phyloP scores from a whole-genome alignment of 140 eudicot genomes.

The Cichorium intybus region DNA sequence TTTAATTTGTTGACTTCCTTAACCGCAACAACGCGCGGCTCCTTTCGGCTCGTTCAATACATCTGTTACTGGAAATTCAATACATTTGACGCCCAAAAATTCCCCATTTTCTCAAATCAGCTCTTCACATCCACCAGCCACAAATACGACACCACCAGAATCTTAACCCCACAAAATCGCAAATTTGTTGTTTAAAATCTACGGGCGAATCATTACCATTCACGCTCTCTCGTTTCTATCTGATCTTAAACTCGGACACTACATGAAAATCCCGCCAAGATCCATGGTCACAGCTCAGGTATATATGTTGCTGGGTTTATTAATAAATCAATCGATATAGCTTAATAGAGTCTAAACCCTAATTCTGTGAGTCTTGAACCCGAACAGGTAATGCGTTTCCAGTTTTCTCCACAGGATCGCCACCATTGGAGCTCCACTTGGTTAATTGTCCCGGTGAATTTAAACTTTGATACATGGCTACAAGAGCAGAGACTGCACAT shows the following conservation, averaged over 20 bases:
- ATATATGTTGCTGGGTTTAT: not conserved
- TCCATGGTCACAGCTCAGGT: slow-evolving; percentile 84
- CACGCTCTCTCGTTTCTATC: slow-evolving; percentile 89
- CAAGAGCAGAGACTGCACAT: too few species aligned
- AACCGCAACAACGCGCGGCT: too few species aligned
- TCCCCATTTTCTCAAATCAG: slow-evolving; percentile 81
- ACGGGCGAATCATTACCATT: slow-evolving; percentile 83
- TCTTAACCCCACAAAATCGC: slow-evolving; percentile 88
- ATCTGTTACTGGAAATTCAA: slow-evolving; percentile 88
- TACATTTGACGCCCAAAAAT: slow-evolving; percentile 88
- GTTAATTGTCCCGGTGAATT: too few species aligned
- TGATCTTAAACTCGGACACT: slow-evolving; percentile 92
- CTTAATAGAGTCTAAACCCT: not conserved
- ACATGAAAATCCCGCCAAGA: slow-evolving; percentile 96
- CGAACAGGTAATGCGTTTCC: too few species aligned
- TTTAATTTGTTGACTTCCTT: too few species aligned
- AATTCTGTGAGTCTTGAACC: not conserved
- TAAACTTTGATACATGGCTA: too few species aligned
- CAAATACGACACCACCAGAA: slow-evolving; percentile 69
- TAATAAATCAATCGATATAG: not conserved
- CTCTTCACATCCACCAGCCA: slow-evolving; percentile 67
- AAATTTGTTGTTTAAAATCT: slow-evolving; percentile 85
- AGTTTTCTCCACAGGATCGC: too few species aligned
- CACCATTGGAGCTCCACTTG: too few species aligned
- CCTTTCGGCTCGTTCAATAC: too few species aligned